Evolutionary conservation across 2,329 filamentous ascomycete species (phyloP).

Genomic region (Monosporascus sp.): DNA sequence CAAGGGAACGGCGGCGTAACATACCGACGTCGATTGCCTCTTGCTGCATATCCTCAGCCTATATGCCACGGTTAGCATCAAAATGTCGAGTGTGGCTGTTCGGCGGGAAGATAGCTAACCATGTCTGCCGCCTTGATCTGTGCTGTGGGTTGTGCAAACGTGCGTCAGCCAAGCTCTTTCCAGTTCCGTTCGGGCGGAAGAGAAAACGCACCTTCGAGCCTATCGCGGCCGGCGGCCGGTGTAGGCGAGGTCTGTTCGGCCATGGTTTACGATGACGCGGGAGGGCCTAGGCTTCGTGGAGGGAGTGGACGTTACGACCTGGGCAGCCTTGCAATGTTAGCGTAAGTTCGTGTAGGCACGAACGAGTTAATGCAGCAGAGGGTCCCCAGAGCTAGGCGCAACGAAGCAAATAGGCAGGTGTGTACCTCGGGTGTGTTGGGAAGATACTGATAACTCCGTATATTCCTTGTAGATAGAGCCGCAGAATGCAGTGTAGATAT

Average conservation of each 20-base stretch:
- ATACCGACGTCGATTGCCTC: conserved; percentile 93
- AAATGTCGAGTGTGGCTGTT: conserved; percentile 3
- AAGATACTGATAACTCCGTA: too few relatives aligned
- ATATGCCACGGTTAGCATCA: conserved; percentile 27
- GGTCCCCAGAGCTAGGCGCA: too few relatives aligned
- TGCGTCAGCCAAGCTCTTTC: conserved; percentile 10
- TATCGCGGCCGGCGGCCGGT: conserved; percentile 22
- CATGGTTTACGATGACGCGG: conserved; percentile 13
- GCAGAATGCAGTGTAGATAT: too few relatives aligned
- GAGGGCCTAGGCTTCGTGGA: too few relatives aligned
- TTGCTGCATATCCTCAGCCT: conserved; percentile 97
- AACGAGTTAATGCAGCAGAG: too few relatives aligned
- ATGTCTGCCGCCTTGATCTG: conserved; percentile 98
- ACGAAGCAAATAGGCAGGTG: too few relatives aligned
- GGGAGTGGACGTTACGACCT: too few relatives aligned
- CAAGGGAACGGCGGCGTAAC: conserved; percentile 30
- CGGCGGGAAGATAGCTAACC: conserved; percentile 50
- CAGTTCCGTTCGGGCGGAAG: neutral
- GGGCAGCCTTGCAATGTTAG: too few relatives aligned
- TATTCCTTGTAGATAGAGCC: too few relatives aligned
- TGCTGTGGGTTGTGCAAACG: conserved; percentile 46
- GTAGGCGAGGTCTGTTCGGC: conserved; percentile 23
- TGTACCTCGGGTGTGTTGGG: too few relatives aligned
- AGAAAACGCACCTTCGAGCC: conserved; percentile 27
- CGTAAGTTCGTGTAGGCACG: too few relatives aligned